phyloP scores from a whole-genome alignment of 371 early-diverging fungal species.

The Mortierella sp. region DNA sequence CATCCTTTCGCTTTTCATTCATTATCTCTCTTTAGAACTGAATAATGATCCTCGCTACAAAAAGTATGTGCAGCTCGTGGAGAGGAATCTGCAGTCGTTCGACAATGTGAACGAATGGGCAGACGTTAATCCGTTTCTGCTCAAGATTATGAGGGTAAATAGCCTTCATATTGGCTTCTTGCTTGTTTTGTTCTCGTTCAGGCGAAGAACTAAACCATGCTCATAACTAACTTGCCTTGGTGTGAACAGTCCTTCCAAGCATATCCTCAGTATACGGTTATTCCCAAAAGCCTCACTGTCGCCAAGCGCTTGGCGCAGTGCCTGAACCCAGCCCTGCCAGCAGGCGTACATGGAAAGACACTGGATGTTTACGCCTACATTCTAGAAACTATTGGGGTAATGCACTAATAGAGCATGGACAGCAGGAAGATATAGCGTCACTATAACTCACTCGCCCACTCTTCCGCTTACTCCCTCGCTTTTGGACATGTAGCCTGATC shows the following conservation, averaged over 20 bases:
- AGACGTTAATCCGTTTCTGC: slow-evolving; percentile 92
- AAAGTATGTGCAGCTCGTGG: slow-evolving; percentile 85
- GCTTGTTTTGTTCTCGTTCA: too few species aligned
- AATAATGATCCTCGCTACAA: slow-evolving; percentile 78
- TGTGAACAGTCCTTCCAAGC: slow-evolving; percentile 90
- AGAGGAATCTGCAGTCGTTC: slow-evolving; percentile 88
- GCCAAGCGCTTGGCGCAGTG: slow-evolving; percentile 98
- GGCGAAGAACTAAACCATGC: too few species aligned
- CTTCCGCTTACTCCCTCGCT: slow-evolving; percentile 6
- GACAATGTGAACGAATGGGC: slow-evolving; percentile 96
- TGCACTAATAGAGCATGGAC: neutral
- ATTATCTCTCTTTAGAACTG: slow-evolving; percentile 15
- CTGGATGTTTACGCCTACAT: slow-evolving; percentile 92
- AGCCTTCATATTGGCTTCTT: slow-evolving; percentile 3
- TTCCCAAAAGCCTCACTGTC: slow-evolving; percentile 90
- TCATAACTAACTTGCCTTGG: too few species aligned
- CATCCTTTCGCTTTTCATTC: neutral
- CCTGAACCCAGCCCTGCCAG: slow-evolving; percentile 98
- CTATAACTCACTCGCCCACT: neutral
- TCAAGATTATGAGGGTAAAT: slow-evolving; percentile 81
- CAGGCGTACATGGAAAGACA: slow-evolving; percentile 98
- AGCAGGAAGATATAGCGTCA: neutral
- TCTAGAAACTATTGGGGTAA: slow-evolving; percentile 88
- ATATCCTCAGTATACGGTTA: slow-evolving; percentile 77
- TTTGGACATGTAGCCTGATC: slow-evolving; percentile 63